phyloP scores from a whole-genome alignment of 352 stramenopile species.

The Globisporangium polare region DNA sequence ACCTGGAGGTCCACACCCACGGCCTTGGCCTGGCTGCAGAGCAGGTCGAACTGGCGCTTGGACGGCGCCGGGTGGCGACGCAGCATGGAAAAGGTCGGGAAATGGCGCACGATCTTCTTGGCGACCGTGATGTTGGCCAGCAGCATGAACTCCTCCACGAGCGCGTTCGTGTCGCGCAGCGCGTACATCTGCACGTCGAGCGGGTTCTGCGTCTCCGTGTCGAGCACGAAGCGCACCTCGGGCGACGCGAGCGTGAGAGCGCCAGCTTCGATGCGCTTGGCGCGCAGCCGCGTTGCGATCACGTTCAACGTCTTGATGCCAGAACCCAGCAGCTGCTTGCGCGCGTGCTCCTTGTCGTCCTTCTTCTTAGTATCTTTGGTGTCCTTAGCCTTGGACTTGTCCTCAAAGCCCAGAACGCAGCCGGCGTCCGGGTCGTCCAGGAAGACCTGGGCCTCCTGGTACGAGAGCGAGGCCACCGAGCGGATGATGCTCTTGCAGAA shows the following conservation, averaged over 20 bases:
- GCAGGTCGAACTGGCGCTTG: conserved; percentile 91
- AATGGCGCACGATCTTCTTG: conserved; percentile 93
- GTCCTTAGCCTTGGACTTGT: conserved; percentile 2
- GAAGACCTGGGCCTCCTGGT: conserved; percentile 96
- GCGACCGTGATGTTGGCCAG: conserved; percentile 98
- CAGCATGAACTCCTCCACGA: conserved; percentile 99
- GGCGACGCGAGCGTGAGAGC: conserved; percentile 97
- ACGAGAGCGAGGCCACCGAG: conserved; percentile 94
- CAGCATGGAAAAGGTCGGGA: conserved; percentile 94
- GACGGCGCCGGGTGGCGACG: conserved; percentile 94
- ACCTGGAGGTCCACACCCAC: conserved; percentile 80
- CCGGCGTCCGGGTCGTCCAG: conserved; percentile 87
- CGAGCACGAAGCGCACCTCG: conserved; percentile 95
- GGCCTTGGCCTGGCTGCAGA: conserved; percentile 75
- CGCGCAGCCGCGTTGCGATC: conserved; percentile 89
- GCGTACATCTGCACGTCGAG: conserved; percentile 98
- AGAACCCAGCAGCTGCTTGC: conserved; percentile 55
- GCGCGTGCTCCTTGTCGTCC: conserved; percentile 32
- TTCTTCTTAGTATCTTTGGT: conserved; percentile 29
- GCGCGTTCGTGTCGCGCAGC: conserved; percentile 91
- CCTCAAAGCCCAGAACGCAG: conserved; percentile 31
- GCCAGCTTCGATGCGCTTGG: conserved; percentile 93
- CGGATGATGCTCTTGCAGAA: conserved; percentile 99
- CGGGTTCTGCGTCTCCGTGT: conserved; percentile 98
- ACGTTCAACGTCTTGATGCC: conserved; percentile 91